Evolutionary conservation across 2,329 filamentous ascomycete genomes (phyloP).

Genomic region (Biscogniauxia marginata): DNA sequence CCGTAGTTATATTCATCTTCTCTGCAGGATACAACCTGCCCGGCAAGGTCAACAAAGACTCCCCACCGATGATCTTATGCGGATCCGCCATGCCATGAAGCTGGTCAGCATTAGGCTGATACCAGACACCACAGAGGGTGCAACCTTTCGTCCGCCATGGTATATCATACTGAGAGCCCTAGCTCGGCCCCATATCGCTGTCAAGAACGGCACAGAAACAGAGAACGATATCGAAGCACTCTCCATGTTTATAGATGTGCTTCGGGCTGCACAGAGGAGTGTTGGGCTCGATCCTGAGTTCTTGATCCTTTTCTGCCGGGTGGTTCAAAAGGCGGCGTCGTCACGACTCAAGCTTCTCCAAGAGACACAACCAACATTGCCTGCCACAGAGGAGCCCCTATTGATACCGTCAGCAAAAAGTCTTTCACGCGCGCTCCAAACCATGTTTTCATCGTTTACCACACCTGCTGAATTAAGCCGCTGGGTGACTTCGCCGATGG

Average conservation of each 20-base stretch:
- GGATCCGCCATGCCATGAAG: constrained; percentile 36
- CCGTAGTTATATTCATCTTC: constrained; percentile 49
- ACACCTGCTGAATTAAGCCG: constrained; percentile 18
- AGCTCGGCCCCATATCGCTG: constrained; percentile 31
- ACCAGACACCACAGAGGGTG: constrained; percentile 25
- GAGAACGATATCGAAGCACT: constrained; percentile 32
- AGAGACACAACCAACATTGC: neutral
- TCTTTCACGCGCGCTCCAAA: constrained; percentile 8
- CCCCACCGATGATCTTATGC: constrained; percentile 18
- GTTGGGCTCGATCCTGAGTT: constrained; percentile 35
- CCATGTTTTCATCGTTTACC: constrained; percentile 26
- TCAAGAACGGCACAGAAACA: constrained; percentile 24
- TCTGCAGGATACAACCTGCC: constrained; percentile 43
- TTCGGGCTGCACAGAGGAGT: constrained; percentile 26
- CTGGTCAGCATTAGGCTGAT: constrained; percentile 31
- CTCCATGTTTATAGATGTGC: constrained; percentile 32
- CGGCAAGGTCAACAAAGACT: constrained; percentile 20
- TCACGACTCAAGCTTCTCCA: constrained; percentile 16
- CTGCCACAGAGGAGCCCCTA: constrained; percentile 1
- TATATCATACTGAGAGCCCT: constrained; percentile 41
- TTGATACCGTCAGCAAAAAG: constrained; percentile 11
- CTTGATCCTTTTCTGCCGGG: constrained; percentile 37
- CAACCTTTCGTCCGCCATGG: constrained; percentile 41
- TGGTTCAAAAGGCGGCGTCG: constrained; percentile 31
- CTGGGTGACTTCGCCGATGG: constrained; percentile 15